These are phyloP conservation scores for Hura crepitans DNA, from an alignment of 441 rosid genomes.

Conservation along the genomic window DNA sequence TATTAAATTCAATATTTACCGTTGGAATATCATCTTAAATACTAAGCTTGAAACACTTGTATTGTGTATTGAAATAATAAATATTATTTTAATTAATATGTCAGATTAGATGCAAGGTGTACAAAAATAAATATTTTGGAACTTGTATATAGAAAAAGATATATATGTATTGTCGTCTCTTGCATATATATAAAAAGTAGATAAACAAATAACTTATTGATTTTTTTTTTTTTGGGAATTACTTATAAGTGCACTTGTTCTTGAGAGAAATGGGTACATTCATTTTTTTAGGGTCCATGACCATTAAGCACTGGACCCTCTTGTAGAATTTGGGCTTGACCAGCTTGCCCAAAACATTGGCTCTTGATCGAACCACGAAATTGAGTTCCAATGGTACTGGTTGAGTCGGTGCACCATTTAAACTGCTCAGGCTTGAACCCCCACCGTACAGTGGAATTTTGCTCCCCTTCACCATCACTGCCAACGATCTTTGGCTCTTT, in stretches of 20 bases:
- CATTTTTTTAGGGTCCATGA: constrained; percentile 54
- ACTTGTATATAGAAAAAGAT: no score
- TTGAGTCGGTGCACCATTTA: constrained; percentile 41
- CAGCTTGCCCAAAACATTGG: constrained; percentile 72
- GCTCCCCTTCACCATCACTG: constrained; percentile 47
- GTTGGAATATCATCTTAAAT: no score
- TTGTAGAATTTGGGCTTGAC: constrained; percentile 72
- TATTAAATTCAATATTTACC: not conserved
- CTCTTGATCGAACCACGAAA: constrained; percentile 59
- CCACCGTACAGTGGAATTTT: constrained; percentile 77
- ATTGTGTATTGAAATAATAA: no score
- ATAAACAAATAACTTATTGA: not conserved
- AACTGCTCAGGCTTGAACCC: constrained; percentile 48
- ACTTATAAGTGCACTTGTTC: constrained; percentile 44
- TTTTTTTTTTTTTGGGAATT: constrained; percentile 6
- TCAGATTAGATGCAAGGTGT: no score
- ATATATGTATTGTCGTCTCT: no score
- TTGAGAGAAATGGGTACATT: constrained; percentile 49
- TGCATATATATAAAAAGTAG: no score
- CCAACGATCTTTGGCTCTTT: constrained; percentile 59
- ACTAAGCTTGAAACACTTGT: no score
- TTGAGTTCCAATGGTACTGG: constrained; percentile 60
- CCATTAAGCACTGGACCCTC: constrained; percentile 50
- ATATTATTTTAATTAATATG: no score
- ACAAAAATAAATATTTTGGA: no score